phyloP scores from a whole-genome alignment of 306 rosid species.

The Arachis stenosperma region DNA sequence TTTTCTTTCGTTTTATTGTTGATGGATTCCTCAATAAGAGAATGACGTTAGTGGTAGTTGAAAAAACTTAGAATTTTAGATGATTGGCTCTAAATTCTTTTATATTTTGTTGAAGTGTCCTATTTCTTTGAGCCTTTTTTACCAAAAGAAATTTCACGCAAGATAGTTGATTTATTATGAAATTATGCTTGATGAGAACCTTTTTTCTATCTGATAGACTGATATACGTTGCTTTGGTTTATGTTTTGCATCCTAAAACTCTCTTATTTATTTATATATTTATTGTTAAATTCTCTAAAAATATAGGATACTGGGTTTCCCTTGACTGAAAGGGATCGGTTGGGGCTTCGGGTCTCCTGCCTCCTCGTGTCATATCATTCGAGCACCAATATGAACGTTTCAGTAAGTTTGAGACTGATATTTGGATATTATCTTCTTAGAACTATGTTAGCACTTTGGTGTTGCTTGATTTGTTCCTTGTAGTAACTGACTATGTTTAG shows the following conservation, averaged over 20 bases:
- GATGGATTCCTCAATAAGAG: no score
- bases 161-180: constrained; percentile 12
- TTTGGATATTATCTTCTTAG: not conserved
- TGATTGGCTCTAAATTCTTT: no score
- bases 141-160: no score
- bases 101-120: no score
- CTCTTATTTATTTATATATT: no score
- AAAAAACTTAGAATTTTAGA: no score
- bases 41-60: no score
- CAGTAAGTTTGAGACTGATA: constrained; percentile 54
- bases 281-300: constrained; percentile 15
- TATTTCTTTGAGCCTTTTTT: no score
- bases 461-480: no score
- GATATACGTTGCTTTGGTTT: constrained; percentile 1
- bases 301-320: constrained; percentile 91
- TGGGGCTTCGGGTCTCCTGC: constrained; percentile 91
- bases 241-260: constrained; percentile 12
- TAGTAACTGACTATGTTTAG: no score
- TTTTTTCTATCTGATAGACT: not conserved
- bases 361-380: constrained; percentile 86
- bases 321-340: constrained; percentile 79
- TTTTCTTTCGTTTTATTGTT: no score
- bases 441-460: no score
- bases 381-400: constrained; percentile 84
- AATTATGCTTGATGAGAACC: not conserved